These are phyloP conservation scores for Brassica carinata DNA, from an alignment of 345 rosid species.

Conservation along the genomic window DNA sequence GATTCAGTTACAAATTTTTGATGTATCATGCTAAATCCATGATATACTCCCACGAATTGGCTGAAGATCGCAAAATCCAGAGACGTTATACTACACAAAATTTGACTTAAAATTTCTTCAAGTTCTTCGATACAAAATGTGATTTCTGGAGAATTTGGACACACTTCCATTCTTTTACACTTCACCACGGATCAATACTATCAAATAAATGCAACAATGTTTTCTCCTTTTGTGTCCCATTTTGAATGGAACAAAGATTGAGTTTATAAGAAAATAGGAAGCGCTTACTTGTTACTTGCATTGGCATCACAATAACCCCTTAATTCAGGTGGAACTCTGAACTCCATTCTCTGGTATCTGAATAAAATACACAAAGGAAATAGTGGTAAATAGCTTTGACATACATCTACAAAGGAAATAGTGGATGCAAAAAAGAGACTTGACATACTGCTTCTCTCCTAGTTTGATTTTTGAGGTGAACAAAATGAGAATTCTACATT, in stretches of 20 bases:
- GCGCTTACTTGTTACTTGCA: slow-evolving; percentile 55
- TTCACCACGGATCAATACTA: not conserved
- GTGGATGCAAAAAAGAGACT: no score
- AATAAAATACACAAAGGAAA: slow-evolving; percentile 6
- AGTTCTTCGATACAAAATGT: not conserved
- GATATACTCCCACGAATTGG: not conserved
- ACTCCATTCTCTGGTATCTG: slow-evolving; percentile 91
- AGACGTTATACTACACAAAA: no score
- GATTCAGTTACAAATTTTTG: not conserved
- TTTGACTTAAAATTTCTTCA: not conserved
- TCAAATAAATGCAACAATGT: not conserved
- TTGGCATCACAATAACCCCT: slow-evolving; percentile 60
- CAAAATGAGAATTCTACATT: no score
- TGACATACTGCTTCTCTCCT: no score
- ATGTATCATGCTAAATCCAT: not conserved
- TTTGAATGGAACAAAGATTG: not conserved
- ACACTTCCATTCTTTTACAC: slow-evolving; percentile 6
- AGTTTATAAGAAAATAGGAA: slow-evolving; percentile 15
- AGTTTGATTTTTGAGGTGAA: no score
- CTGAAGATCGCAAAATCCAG: no score
- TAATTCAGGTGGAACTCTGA: slow-evolving; percentile 78
- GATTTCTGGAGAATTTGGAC: not conserved
- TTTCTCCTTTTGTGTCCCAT: not conserved
- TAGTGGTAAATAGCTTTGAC: not conserved
- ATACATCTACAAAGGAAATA: not conserved